These are phyloP conservation scores for Entomortierella chlamydospora DNA, from an alignment of 192 early-diverging fungal species.

Conservation along the genomic window DNA sequence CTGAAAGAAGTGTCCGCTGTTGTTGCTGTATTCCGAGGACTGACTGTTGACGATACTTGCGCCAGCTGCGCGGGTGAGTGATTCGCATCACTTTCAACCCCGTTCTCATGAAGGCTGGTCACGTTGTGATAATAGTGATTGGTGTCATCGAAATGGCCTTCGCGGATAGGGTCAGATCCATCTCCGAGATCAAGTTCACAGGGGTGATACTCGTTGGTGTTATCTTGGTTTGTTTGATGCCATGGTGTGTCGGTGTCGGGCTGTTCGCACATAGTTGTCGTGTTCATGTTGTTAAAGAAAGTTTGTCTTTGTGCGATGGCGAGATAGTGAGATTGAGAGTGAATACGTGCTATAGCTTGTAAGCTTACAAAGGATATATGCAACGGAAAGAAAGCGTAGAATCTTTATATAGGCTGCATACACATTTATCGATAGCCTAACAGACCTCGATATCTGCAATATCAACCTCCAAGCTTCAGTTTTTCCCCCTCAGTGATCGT, in stretches of 20 bases:
- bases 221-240: neutral
- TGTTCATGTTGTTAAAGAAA: neutral
- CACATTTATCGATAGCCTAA: too few relatives aligned
- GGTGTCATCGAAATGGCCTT: neutral
- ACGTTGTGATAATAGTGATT: neutral
- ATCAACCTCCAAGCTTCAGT: neutral
- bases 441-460: too few relatives aligned
- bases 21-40: too few relatives aligned
- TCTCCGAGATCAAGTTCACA: conserved; percentile 8
- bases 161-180: neutral
- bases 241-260: conserved; percentile 1
- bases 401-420: neutral
- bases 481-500: neutral
- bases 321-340: neutral
- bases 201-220: neutral
- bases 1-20: neutral
- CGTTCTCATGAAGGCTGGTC: neutral
- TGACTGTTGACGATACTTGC: too few relatives aligned
- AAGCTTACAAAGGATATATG: neutral
- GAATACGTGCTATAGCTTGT: neutral
- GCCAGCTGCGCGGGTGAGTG: too few relatives aligned
- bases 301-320: neutral
- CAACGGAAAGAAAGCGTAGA: neutral
- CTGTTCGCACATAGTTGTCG: neutral
- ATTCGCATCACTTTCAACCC: too few relatives aligned